Percentiles rank a stretch among this genome's conserved stretches.
These are phyloP conservation scores for Endocarpon pusillum DNA, from an alignment of 495 filamentous ascomycete species.

Conservation along the genomic window DNA sequence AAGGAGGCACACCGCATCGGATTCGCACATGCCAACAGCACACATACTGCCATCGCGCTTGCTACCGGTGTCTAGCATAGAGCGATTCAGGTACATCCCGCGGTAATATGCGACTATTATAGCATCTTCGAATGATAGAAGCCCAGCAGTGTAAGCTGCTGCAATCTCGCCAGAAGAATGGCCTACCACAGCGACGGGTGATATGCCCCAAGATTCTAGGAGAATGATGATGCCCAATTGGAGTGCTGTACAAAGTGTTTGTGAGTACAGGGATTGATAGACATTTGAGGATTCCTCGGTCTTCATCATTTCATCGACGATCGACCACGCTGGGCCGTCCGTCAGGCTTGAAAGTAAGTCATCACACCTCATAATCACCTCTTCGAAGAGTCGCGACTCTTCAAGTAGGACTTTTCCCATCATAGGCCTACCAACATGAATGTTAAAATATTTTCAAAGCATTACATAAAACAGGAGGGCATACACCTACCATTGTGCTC, in stretches of 20 bases:
- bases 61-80: not conserved
- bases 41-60: constrained; percentile 6
- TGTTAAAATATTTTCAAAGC: not conserved
- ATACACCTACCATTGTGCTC: constrained; percentile 3
- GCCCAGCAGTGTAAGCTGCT: constrained; percentile 13
- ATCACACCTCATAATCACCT: not conserved
- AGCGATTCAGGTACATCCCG: constrained; percentile 1
- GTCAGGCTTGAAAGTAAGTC: not conserved
- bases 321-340: not conserved
- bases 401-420: not conserved
- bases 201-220: constrained; percentile 5
- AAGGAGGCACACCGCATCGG: constrained; percentile 1
- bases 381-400: not conserved
- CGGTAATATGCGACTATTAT: constrained; percentile 11
- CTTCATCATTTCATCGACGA: constrained; percentile 1
- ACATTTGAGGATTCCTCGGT: constrained; percentile 3
- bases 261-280: constrained; percentile 2
- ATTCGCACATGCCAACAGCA: constrained; percentile 5
- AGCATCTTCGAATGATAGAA: constrained; percentile 4
- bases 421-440: not conserved
- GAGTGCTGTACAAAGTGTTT: constrained; percentile 9
- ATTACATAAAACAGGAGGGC: not conserved
- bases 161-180: constrained; percentile 16
- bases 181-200: constrained; percentile 10
- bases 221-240: constrained; percentile 10